Evolutionary conservation across 140 eudicot genomes (phyloP).

Genomic region (Ambrosia hybrid): DNA sequence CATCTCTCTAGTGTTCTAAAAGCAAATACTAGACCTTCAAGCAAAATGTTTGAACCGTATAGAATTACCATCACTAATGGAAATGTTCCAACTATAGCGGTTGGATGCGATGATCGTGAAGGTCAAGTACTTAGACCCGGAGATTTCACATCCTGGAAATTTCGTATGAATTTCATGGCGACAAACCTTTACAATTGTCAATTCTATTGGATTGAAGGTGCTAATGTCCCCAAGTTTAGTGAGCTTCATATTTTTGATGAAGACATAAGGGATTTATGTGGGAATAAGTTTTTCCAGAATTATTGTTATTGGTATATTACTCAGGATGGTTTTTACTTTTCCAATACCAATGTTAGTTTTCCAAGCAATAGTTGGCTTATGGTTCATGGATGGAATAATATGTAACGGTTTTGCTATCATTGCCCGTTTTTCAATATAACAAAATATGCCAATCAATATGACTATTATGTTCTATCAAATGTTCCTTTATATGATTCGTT

Average conservation of each 20-base stretch:
- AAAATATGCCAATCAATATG: background rate
- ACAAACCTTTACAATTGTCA: too few species aligned
- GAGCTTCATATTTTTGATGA: background rate
- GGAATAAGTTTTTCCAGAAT: too few species aligned
- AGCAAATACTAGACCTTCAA: too few species aligned
- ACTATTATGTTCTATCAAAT: background rate
- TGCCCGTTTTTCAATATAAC: background rate
- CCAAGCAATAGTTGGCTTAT: background rate
- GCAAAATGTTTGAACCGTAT: too few species aligned
- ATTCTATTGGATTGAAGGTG: background rate
- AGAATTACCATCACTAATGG: too few species aligned
- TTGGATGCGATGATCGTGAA: too few species aligned
- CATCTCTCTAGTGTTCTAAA: too few species aligned
- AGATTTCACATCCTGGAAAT: too few species aligned
- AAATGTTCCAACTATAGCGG: too few species aligned
- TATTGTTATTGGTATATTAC: slow-evolving; percentile 2
- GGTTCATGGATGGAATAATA: background rate
- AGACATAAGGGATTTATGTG: background rate
- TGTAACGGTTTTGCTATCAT: background rate
- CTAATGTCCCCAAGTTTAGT: background rate
- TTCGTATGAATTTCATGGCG: too few species aligned
- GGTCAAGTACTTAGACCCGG: too few species aligned
- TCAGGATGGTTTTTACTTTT: background rate
- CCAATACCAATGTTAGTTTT: background rate
- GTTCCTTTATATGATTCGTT: background rate